These are phyloP conservation scores for Podosphaera leucotricha DNA, from an alignment of 2,329 filamentous ascomycete species.

Conservation along the genomic window DNA sequence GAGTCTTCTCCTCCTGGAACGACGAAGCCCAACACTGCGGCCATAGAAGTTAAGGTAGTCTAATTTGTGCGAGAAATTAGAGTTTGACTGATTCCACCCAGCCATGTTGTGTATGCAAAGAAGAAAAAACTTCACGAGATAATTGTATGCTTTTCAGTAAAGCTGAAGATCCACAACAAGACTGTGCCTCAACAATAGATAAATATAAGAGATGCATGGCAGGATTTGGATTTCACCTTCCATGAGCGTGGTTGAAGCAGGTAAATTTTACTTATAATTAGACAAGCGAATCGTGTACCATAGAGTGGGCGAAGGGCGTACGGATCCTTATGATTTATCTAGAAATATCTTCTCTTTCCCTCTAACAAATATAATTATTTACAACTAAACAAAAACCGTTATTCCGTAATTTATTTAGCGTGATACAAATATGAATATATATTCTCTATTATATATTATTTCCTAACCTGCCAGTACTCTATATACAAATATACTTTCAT, in stretches of 20 bases:
- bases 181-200: conserved; percentile 62
- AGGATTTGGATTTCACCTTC: conserved; percentile 60
- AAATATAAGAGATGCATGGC: conserved; percentile 85
- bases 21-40: too few relatives aligned
- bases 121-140: conserved; percentile 78
- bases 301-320: too few relatives aligned
- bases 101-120: conserved; percentile 96
- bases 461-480: neutral
- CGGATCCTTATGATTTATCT: too few relatives aligned
- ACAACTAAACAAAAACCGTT: too few relatives aligned
- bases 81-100: conserved; percentile 17
- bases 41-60: neutral
- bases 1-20: conserved; percentile 1
- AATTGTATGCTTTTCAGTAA: conserved; percentile 98
- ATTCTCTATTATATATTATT: neutral
- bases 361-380: too few relatives aligned
- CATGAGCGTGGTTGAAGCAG: too few relatives aligned
- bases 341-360: conserved; percentile 5
- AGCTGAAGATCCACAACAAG: conserved; percentile 54
- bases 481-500: too few relatives aligned
- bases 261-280: too few relatives aligned
- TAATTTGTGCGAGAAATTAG: neutral
- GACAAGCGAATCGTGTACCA: too few relatives aligned
- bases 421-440: neutral
- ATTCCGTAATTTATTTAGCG: neutral